Evolutionary conservation across 2,329 filamentous ascomycete species (phyloP).

Genomic region (Aspergillus flavus): DNA sequence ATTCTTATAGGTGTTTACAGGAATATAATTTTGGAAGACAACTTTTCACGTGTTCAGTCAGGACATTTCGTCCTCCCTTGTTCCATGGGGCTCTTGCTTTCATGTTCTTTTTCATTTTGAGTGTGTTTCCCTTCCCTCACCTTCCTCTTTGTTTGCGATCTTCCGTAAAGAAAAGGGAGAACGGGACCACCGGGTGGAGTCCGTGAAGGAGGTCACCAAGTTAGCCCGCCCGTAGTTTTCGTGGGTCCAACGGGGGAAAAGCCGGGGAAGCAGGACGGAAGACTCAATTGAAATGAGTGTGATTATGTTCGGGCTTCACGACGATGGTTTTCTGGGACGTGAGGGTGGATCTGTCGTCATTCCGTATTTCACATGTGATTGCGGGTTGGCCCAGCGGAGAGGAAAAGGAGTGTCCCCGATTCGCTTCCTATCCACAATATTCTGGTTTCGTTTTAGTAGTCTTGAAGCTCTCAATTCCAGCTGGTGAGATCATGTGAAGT

Average conservation of each 20-base stretch:
- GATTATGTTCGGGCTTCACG: background rate
- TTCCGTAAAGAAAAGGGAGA: background rate
- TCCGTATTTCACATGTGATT: background rate
- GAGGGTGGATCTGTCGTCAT: background rate
- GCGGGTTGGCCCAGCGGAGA: background rate
- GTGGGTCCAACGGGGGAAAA: background rate
- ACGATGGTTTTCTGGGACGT: background rate
- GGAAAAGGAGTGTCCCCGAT: background rate
- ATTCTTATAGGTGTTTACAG: background rate
- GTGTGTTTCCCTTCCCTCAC: background rate
- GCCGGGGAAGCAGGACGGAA: background rate
- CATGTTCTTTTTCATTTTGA: background rate
- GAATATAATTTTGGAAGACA: background rate
- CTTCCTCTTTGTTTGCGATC: background rate
- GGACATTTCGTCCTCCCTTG: background rate
- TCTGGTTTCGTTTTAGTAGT: background rate
- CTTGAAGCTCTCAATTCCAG: background rate
- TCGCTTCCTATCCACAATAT: background rate
- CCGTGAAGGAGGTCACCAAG: background rate
- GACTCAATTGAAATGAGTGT: background rate
- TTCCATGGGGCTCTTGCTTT: too few species aligned
- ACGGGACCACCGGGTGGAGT: background rate
- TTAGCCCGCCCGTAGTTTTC: background rate
- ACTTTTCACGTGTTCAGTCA: background rate
- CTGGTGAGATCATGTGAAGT: background rate